Conservation (phyloP, 2,329 filamentous ascomycete species). For the Aspergillus thermomutatus region DNA sequence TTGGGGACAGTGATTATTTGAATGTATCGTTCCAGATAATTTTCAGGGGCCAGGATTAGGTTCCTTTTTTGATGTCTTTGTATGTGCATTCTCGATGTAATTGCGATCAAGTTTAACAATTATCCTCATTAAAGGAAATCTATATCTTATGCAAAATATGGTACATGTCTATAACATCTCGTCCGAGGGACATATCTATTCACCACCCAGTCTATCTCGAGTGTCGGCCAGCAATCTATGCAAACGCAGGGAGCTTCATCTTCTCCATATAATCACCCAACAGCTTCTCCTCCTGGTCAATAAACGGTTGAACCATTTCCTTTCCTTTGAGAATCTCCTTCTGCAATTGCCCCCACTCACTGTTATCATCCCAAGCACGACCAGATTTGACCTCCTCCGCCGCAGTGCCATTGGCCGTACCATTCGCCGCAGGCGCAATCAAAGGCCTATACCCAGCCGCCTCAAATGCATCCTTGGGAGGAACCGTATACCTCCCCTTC, state of each 20-base stretch:
- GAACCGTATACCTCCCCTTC: constrained; percentile 72
- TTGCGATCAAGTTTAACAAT: too few relatives aligned
- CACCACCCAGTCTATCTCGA: neutral
- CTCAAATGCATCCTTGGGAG: constrained; percentile 69
- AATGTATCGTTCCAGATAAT: too few relatives aligned
- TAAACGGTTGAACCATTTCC: constrained; percentile 42
- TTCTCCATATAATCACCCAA: constrained; percentile 15
- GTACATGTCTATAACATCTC: neutral
- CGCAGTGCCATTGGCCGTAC: constrained; percentile 14
- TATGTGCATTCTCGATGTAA: too few relatives aligned
- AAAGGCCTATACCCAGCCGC: constrained; percentile 69
- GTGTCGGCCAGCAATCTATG: neutral
- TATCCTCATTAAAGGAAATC: neutral
- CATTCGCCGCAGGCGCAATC: constrained; percentile 2
- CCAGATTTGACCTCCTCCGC: constrained; percentile 3
- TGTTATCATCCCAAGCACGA: constrained; percentile 34
- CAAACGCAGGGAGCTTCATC: constrained; percentile 13
- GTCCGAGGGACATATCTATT: neutral
- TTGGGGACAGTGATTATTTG: too few relatives aligned
- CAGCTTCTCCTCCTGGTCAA: constrained; percentile 16
- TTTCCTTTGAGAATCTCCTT: constrained; percentile 52
- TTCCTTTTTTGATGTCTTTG: too few relatives aligned
- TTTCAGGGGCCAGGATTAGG: too few relatives aligned
- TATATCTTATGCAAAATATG: neutral
- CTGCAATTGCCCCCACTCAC: constrained; percentile 58